Evolutionary conservation across 768 basidiomycete genomes (phyloP).

Genomic region (Tubosaeta sp.): DNA sequence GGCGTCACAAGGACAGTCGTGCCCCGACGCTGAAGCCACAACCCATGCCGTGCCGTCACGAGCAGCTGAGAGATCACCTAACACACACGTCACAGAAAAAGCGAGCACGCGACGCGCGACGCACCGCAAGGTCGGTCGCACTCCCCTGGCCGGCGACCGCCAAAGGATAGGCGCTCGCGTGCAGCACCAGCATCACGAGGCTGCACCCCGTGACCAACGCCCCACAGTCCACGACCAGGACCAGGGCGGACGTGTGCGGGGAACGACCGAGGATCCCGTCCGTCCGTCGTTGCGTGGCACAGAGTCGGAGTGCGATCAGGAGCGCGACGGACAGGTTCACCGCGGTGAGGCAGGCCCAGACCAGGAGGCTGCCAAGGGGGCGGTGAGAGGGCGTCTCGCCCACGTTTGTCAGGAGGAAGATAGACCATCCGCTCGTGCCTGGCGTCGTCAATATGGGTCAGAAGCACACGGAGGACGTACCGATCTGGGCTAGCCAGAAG

Average conservation of each 20-base stretch:
- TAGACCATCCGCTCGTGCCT: slow-evolving; percentile 5
- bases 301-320: slow-evolving; percentile 16
- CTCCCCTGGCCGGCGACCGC: slow-evolving; percentile 6
- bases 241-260: slow-evolving; percentile 8
- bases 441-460: background rate
- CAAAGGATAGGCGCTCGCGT: background rate
- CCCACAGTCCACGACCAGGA: slow-evolving; percentile 20
- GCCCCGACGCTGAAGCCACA: background rate
- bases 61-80: slow-evolving; percentile 15
- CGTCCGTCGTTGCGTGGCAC: slow-evolving; percentile 5
- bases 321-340: slow-evolving; percentile 15
- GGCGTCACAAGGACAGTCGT: background rate
- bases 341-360: slow-evolving; percentile 11
- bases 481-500: slow-evolving; percentile 17
- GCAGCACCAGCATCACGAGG: slow-evolving; percentile 10
- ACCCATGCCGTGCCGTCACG: slow-evolving; percentile 13
- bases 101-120: background rate
- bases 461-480: slow-evolving; percentile 6
- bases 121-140: slow-evolving; percentile 14
- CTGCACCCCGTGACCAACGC: slow-evolving; percentile 7
- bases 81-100: background rate
- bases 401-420: background rate
- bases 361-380: background rate
- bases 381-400: background rate
- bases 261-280: slow-evolving; percentile 1